A percentile compares a stretch with the other conserved stretches of the same genome.
Evolutionary conservation across 495 filamentous ascomycete genomes (phyloP).

Genomic region (Diplogelasinospora grovesii): DNA sequence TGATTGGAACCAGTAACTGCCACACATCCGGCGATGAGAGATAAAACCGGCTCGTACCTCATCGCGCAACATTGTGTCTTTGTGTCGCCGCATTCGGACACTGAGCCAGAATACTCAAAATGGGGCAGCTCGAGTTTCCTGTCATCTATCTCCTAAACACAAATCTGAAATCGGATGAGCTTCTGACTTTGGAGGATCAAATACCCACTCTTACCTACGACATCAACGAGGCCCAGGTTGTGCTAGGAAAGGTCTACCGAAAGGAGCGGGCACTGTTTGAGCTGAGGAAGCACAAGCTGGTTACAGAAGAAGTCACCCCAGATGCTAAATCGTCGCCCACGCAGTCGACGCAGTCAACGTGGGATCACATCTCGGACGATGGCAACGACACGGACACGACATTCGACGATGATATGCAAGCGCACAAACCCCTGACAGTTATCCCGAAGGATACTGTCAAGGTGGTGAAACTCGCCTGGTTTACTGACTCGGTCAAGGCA

Average conservation of each 20-base stretch:
- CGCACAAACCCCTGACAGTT: neutral
- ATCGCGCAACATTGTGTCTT: too few relatives aligned
- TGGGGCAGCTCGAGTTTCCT: slow-evolving; percentile 48
- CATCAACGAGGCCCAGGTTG: slow-evolving; percentile 60
- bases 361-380: too few relatives aligned
- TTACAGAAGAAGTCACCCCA: slow-evolving; percentile 53
- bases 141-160: slow-evolving; percentile 68
- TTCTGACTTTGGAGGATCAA: slow-evolving; percentile 56
- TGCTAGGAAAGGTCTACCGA: slow-evolving; percentile 65
- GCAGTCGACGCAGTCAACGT: slow-evolving; percentile 5
- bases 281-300: slow-evolving; percentile 54
- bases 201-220: slow-evolving; percentile 65
- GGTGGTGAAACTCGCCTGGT: slow-evolving; percentile 73
- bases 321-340: slow-evolving; percentile 21
- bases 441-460: slow-evolving; percentile 41
- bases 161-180: slow-evolving; percentile 54
- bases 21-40: too few relatives aligned
- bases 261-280: slow-evolving; percentile 70
- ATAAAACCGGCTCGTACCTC: too few relatives aligned
- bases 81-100: too few relatives aligned
- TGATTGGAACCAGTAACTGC: too few relatives aligned
- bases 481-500: slow-evolving; percentile 53
- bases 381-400: slow-evolving; percentile 34
- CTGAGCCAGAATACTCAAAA: slow-evolving; percentile 3
- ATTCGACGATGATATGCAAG: slow-evolving; percentile 23